Base-by-base conservation (phyloP, 495 filamentous ascomycete genomes). In the Tricharina praecox region DNA sequence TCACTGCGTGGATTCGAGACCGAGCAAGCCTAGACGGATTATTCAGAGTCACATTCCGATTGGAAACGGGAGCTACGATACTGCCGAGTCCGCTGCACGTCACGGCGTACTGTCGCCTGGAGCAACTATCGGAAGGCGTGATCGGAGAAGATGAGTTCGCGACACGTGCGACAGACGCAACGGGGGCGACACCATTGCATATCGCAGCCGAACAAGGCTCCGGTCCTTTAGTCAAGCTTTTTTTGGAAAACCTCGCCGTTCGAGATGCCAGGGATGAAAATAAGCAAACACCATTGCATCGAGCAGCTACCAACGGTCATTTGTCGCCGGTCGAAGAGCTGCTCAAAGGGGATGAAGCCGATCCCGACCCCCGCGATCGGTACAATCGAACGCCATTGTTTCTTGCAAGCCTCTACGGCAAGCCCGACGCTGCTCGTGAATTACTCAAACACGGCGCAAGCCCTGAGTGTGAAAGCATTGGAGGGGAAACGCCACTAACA, bases 221-320 rank as follows among this genome's bases (percentile, higher is more conserved):
- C 13, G 7, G 7, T 7, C 13, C 28, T 32, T 7, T 32, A 13
- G 28, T 32, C 13, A 32, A 7, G 7, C 28, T 7, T 7, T 32
- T 32, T 32, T 13, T 32, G 7, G 13, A 26, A 28, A 23, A 50
- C 23, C 25, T 49, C 39, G 39, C 47, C 7, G 39, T 39, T 23
- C 7, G 7, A 13, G 13, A 32, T 32, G 28, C 28, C 28, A 7
- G 13, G 13, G 28, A 32, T 13, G 28, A 32, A 7, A 32, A 32
- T 32, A 32, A 32, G 13, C 28, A 32, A 13, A 32, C 28, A 13
- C 46, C 50, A 13, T 38, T 53, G 13, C 50, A 53, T 39, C 37
- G 23, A 11, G 42, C 49, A 15, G 49, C 42, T n/a, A 24, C 26
- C 39, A 47, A 20, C 15, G 49, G 49, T 9, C 20, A 47, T 15